Conservation (phyloP, 345 rosid species). For the Lepidium aucheri region DNA sequence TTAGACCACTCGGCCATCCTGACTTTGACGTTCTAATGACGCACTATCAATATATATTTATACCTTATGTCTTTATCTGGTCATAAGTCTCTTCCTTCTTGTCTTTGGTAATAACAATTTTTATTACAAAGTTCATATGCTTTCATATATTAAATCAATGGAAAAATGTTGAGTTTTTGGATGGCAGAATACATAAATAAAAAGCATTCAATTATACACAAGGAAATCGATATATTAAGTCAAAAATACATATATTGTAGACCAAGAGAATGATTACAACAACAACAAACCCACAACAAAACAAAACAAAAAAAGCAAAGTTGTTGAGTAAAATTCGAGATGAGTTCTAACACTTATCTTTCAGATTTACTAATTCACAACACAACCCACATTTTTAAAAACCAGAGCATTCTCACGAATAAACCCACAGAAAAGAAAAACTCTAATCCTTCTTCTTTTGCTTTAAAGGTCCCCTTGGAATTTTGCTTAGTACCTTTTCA, state of each 20-base stretch:
- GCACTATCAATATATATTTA: too few species aligned
- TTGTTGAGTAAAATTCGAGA: background rate
- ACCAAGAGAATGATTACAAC: background rate
- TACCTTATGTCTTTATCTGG: too few species aligned
- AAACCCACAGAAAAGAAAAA: background rate
- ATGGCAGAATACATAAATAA: too few species aligned
- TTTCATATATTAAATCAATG: too few species aligned
- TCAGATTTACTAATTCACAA: conserved; percentile 16
- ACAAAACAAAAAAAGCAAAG: background rate
- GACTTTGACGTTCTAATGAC: conserved; percentile 1
- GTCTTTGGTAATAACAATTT: too few species aligned
- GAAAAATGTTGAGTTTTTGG: too few species aligned
- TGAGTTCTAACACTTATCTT: background rate
- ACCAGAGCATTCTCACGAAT: conserved; percentile 1
- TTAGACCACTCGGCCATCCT: conserved; percentile 88
- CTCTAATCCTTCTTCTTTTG: conserved; percentile 58
- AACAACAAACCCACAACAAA: background rate
- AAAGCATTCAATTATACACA: too few species aligned
- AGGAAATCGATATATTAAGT: background rate
- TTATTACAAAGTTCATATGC: too few species aligned
- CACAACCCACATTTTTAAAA: conserved; percentile 4
- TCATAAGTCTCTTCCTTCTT: too few species aligned
- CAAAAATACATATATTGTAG: background rate
- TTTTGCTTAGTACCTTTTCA: conserved; percentile 58
- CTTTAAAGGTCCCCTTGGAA: conserved; percentile 57